Base-by-base conservation (phyloP, 129 eudicot species). In the Arctium minus region DNA sequence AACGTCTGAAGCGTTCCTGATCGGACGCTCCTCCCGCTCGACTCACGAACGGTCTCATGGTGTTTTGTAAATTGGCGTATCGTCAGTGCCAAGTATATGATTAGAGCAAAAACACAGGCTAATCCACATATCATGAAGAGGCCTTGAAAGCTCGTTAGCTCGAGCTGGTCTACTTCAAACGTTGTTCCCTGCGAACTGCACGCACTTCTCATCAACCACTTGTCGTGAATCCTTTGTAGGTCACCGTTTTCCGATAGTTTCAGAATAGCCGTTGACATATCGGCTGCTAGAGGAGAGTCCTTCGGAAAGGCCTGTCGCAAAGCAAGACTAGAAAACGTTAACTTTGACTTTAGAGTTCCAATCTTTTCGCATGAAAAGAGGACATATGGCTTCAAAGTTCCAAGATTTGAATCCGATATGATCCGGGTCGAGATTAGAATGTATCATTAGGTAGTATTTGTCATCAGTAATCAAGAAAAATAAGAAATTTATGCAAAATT, bases 271-370 rank as follows among this genome's bases (percentile, higher is more conserved):
- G 97, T 94, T 68, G 98, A 94, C 73, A 94, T 74, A 80, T 94
- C 98, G 1, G 86, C 87, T 48, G 98, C 96, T 74, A 94, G 77
- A n/a, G 96, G 97, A 13, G 98, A 94, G 88, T 90, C 98, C 77
- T 85, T 67, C 8, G 92, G 94, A 68, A 94, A 94, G 31, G 97
- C 98, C 98, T 94, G 85, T 12, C n/a, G 29, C 9, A 83, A 84
- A 12, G 35, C 1, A 76, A 35, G 67, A 35, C 30, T 4, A 67
- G 44, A 38, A 12, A 73, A 8, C 37, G 13, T 62, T 60, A 64
- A 29, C 35, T 11, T 56, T 64, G 53, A 82, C 75, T 82, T 38
- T 39, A 60, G 1, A 18, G 29, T 29, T 60, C 30, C 9, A 17
- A n/a, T 60, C 68, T 60, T 60, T 60, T 5, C n/a, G 29, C 30